These are phyloP conservation scores for Thozetella sp. DNA, from an alignment of 495 filamentous ascomycete genomes.

Conservation along the genomic window DNA sequence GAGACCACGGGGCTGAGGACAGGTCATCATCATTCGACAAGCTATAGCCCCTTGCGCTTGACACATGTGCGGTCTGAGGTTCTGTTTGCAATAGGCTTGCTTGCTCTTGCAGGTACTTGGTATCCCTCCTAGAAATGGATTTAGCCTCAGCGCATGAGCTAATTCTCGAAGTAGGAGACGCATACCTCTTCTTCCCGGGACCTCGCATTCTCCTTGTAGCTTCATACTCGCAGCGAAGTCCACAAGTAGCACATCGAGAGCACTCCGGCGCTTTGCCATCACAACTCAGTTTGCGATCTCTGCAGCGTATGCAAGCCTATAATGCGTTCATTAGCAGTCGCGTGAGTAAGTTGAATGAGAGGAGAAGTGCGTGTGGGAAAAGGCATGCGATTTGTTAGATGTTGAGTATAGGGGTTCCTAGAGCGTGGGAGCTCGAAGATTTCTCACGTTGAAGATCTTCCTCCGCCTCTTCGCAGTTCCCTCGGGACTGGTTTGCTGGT, in stretches of 20 bases:
- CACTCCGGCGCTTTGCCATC: conserved; percentile 8
- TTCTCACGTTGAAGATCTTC: too few species aligned
- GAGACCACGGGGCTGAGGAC: neutral
- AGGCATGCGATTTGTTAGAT: too few species aligned
- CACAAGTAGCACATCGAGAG: neutral
- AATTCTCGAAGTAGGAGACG: neutral
- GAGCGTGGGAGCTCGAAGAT: too few species aligned
- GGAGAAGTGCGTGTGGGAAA: too few species aligned
- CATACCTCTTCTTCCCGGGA: neutral
- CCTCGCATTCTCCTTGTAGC: neutral
- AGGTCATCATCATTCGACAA: neutral
- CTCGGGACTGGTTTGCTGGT: too few species aligned
- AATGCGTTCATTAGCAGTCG: neutral
- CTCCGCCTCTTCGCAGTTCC: too few species aligned
- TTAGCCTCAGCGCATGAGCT: neutral
- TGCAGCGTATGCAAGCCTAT: conserved; percentile 21
- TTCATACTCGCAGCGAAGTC: neutral
- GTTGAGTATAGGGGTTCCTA: too few species aligned
- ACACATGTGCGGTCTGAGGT: too few species aligned
- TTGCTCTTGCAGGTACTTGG: neutral
- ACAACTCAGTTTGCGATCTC: conserved; percentile 18
- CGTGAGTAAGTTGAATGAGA: neutral
- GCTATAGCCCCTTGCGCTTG: too few species aligned
- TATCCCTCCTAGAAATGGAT: neutral
- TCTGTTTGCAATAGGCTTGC: too few species aligned